Evolutionary conservation across 2,329 filamentous ascomycete species (phyloP).

Genomic region (Colletotrichum graminicola): DNA sequence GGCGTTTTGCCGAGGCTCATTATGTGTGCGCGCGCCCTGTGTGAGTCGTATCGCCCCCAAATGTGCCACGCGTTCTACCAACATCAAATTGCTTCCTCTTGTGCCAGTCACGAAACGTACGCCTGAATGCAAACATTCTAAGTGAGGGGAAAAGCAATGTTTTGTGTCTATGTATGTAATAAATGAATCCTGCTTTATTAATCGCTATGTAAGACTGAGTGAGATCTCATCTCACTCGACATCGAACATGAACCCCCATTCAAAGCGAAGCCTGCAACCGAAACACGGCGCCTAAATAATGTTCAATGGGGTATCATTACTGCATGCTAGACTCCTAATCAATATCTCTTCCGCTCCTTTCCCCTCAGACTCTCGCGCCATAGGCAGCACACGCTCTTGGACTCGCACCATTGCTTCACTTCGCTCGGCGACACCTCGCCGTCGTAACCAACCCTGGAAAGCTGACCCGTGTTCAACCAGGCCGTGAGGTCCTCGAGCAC

Average conservation of each 20-base stretch:
- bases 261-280: background rate
- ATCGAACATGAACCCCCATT: background rate
- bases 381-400: constrained; percentile 85
- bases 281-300: constrained; percentile 2
- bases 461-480: constrained; percentile 83
- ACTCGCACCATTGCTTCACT: constrained; percentile 92
- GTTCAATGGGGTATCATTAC: constrained; percentile 31
- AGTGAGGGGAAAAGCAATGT: background rate
- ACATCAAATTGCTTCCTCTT: background rate
- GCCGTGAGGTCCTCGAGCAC: constrained; percentile 85
- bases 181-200: background rate
- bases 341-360: constrained; percentile 64
- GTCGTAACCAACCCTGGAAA: constrained; percentile 73
- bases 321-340: constrained; percentile 18
- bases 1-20: constrained; percentile 39
- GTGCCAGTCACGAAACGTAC: background rate
- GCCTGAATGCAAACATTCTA: background rate
- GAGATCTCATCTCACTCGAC: background rate
- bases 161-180: too few species aligned
- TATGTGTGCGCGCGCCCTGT: constrained; percentile 14
- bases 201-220: background rate
- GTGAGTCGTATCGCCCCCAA: constrained; percentile 15
- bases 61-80: background rate
- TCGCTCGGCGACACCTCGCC: constrained; percentile 72
- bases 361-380: constrained; percentile 71